phyloP scores from a whole-genome alignment of 352 stramenopile species.

The Globisporangium paddicum region DNA sequence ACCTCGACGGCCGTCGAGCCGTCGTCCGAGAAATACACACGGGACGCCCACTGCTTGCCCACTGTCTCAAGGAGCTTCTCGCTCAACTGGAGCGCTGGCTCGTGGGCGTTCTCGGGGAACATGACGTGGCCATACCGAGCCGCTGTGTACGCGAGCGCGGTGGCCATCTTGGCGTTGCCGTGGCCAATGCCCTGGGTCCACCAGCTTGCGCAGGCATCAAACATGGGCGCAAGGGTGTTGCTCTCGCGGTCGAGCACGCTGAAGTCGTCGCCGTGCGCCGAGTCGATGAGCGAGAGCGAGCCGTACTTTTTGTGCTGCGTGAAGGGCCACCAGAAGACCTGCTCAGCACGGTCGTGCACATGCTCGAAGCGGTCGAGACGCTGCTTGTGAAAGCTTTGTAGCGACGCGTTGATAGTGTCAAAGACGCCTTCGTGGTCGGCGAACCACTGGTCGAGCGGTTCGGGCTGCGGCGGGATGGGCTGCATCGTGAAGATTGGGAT shows the following conservation, averaged over 20 bases:
- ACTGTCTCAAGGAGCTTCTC: slow-evolving; percentile 76
- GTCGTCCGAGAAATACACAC: slow-evolving; percentile 91
- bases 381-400: slow-evolving; percentile 50
- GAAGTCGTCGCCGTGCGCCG: slow-evolving; percentile 87
- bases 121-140: slow-evolving; percentile 91
- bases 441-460: slow-evolving; percentile 76
- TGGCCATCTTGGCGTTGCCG: slow-evolving; percentile 85
- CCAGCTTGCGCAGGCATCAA: slow-evolving; percentile 90
- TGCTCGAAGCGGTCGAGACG: slow-evolving; percentile 50
- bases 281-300: slow-evolving; percentile 85
- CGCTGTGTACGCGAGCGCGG: slow-evolving; percentile 84
- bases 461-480: slow-evolving; percentile 64
- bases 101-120: slow-evolving; percentile 89
- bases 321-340: slow-evolving; percentile 93
- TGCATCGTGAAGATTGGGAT: slow-evolving; percentile 77
- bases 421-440: slow-evolving; percentile 40
- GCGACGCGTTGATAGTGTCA: slow-evolving; percentile 34
- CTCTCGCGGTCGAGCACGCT: slow-evolving; percentile 41
- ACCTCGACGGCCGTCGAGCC: slow-evolving; percentile 90
- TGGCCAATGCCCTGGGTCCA: slow-evolving; percentile 92
- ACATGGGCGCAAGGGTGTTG: slow-evolving; percentile 61
- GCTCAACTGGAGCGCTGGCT: slow-evolving; percentile 75
- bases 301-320: slow-evolving; percentile 89
- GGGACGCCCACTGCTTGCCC: slow-evolving; percentile 77
- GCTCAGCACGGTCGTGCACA: slow-evolving; percentile 51